These are phyloP conservation scores for Boletus vermiculosoides DNA, from an alignment of 768 basidiomycete species.

Conservation along the genomic window DNA sequence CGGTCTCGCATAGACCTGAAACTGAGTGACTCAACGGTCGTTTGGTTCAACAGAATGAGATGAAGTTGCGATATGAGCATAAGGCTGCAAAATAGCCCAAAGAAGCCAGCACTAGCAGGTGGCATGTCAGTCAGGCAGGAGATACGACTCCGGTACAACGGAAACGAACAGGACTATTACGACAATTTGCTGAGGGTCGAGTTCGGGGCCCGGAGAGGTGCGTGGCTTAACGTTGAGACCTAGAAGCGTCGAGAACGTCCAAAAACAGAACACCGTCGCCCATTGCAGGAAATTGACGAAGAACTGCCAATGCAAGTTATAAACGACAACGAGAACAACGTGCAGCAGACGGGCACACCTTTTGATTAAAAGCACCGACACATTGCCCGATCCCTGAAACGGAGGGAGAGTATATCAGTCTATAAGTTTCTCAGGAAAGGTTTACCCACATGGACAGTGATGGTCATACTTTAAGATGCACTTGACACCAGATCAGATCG, in stretches of 20 bases:
- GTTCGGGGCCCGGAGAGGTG: slow-evolving; percentile 19
- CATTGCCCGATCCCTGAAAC: slow-evolving; percentile 86
- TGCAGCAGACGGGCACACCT: slow-evolving; percentile 42
- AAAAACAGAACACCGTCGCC: slow-evolving; percentile 55
- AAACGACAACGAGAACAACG: background rate
- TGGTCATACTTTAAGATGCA: slow-evolving; percentile 85
- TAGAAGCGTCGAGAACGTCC: slow-evolving; percentile 61
- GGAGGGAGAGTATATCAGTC: background rate
- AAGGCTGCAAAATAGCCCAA: slow-evolving; percentile 63
- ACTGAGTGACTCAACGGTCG: slow-evolving; percentile 78
- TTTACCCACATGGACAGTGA: slow-evolving; percentile 78
- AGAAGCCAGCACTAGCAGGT: slow-evolving; percentile 57
- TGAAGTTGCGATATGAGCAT: slow-evolving; percentile 59
- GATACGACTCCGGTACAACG: background rate
- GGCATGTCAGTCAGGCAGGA: slow-evolving; percentile 6
- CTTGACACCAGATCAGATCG: slow-evolving; percentile 35
- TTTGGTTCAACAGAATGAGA: slow-evolving; percentile 61
- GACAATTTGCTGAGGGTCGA: slow-evolving; percentile 71
- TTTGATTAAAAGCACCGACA: slow-evolving; percentile 89
- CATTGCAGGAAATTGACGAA: slow-evolving; percentile 82
- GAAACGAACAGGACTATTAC: slow-evolving; percentile 70
- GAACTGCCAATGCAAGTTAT: slow-evolving; percentile 46
- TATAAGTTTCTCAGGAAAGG: background rate
- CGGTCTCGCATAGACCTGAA: slow-evolving; percentile 60
- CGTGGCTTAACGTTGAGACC: slow-evolving; percentile 44